These are phyloP conservation scores for Vitis amurensis DNA, from an alignment of 164 flowering plant genomes.

Conservation along the genomic window DNA sequence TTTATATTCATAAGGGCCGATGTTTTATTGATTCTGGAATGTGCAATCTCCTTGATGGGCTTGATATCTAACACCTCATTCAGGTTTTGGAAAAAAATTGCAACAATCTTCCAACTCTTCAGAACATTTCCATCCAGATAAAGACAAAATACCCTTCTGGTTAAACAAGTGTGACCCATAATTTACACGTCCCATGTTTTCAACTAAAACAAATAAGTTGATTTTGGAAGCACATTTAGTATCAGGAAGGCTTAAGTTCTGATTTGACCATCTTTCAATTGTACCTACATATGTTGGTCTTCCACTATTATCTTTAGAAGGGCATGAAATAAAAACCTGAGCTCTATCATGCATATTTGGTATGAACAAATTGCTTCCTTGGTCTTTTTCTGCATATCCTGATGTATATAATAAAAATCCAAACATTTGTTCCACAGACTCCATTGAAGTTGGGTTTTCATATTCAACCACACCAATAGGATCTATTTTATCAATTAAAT, in stretches of 20 bases:
- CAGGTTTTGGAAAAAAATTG: constrained; percentile 55
- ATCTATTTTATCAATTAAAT: constrained; percentile 33
- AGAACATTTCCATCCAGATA: constrained; percentile 50
- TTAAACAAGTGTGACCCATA: constrained; percentile 81
- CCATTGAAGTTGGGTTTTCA: constrained; percentile 78
- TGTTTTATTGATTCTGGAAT: constrained; percentile 17
- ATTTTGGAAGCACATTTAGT: constrained; percentile 51
- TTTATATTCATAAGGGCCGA: constrained; percentile 6
- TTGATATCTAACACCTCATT: constrained; percentile 37
- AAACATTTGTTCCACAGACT: constrained; percentile 80
- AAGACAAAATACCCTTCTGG: constrained; percentile 85
- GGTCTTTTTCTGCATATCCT: constrained; percentile 46
- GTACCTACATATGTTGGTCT: constrained; percentile 57
- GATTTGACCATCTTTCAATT: constrained; percentile 76
- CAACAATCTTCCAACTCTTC: constrained; percentile 70
- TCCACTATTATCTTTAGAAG: constrained; percentile 29
- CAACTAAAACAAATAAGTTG: constrained; percentile 79
- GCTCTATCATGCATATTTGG: constrained; percentile 96
- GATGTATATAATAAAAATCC: constrained; percentile 73
- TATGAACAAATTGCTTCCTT: constrained; percentile 51
- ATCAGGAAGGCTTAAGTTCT: constrained; percentile 48
- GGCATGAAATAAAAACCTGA: constrained; percentile 78
- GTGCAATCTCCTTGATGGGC: constrained; percentile 32
- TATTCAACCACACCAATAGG: constrained; percentile 47
- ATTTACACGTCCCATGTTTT: constrained; percentile 94